Percentiles rank a stretch among this genome's conserved stretches.
Evolutionary conservation across 2,329 filamentous ascomycete genomes (phyloP).

Genomic region (Hypoxylon rubiginosum): DNA sequence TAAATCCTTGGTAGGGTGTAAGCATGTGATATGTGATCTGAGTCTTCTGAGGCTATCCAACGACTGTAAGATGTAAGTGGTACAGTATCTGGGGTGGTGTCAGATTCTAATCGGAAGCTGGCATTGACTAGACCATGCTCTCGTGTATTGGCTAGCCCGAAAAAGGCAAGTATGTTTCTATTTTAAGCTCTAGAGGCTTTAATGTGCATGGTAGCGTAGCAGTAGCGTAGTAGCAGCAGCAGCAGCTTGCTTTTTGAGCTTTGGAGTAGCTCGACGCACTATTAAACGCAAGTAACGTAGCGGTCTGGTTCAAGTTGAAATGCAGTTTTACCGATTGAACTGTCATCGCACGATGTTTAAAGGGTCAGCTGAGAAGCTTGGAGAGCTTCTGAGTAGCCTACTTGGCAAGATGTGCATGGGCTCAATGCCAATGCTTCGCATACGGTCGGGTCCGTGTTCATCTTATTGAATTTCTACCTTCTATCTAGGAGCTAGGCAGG

Average conservation of each 20-base stretch:
- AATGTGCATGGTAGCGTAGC: conserved; percentile 1
- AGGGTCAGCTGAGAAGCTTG: not conserved
- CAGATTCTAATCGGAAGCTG: conserved; percentile 24
- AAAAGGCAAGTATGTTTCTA: conserved; percentile 23
- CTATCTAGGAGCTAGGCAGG: no score
- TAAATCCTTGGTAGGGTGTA: not conserved
- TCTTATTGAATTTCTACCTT: not conserved
- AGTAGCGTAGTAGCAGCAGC: not conserved
- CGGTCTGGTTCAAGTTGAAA: conserved; percentile 6
- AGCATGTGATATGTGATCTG: not conserved
- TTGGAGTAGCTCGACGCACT: conserved; percentile 2
- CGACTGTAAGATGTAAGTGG: no score
- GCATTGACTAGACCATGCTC: not conserved
- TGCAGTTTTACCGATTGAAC: conserved; percentile 9
- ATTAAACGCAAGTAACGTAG: conserved; percentile 23
- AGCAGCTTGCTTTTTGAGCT: conserved; percentile 6
- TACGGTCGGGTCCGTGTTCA: no score
- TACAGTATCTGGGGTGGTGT: not conserved
- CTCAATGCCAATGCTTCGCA: not conserved
- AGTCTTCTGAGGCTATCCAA: not conserved
- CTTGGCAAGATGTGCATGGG: not conserved
- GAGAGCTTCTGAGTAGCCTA: not conserved
- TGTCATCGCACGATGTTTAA: not conserved
- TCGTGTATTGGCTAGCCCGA: not conserved
- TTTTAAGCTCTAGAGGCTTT: conserved; percentile 1